Conservation (phyloP, 2,329 filamentous ascomycete species). For the Xylaria sp. region DNA sequence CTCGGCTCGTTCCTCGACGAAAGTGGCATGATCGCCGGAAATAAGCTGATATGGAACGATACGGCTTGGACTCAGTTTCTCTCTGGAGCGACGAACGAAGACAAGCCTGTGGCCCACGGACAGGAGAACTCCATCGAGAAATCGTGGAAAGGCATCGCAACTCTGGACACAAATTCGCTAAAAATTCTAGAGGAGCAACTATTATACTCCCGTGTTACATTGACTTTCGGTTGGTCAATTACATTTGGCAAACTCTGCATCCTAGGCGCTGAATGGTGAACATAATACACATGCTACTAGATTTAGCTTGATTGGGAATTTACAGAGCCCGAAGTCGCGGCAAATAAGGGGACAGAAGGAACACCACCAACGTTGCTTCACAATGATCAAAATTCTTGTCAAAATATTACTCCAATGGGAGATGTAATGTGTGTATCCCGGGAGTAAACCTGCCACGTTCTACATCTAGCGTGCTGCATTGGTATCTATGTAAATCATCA, state of each 20-base stretch:
- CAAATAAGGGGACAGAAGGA: background rate
- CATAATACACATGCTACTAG: background rate
- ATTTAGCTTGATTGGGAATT: background rate
- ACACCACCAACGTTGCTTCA: background rate
- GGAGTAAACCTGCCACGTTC: conserved; percentile 8
- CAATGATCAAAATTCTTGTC: background rate
- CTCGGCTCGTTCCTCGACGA: conserved; percentile 60
- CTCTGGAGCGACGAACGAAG: conserved; percentile 36
- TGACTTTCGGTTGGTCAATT: conserved; percentile 65
- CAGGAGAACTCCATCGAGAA: conserved; percentile 56
- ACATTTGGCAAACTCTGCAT: conserved; percentile 53
- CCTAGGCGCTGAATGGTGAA: conserved; percentile 55
- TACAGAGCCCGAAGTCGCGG: background rate
- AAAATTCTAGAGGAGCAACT: conserved; percentile 61
- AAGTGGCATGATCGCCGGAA: conserved; percentile 61
- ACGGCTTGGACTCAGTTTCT: conserved; percentile 60
- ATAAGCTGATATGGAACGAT: conserved; percentile 64
- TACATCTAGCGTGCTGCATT: conserved; percentile 35
- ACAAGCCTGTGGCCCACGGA: conserved; percentile 23
- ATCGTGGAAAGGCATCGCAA: conserved; percentile 53
- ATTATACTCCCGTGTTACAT: conserved; percentile 60
- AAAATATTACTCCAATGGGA: conserved; percentile 7
- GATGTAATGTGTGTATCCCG: conserved; percentile 27
- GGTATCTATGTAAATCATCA: conserved; percentile 41
- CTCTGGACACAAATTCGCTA: conserved; percentile 53